These are phyloP conservation scores for Debaryomyces castellii DNA, from an alignment of 805 yeast genomes.

Conservation along the genomic window DNA sequence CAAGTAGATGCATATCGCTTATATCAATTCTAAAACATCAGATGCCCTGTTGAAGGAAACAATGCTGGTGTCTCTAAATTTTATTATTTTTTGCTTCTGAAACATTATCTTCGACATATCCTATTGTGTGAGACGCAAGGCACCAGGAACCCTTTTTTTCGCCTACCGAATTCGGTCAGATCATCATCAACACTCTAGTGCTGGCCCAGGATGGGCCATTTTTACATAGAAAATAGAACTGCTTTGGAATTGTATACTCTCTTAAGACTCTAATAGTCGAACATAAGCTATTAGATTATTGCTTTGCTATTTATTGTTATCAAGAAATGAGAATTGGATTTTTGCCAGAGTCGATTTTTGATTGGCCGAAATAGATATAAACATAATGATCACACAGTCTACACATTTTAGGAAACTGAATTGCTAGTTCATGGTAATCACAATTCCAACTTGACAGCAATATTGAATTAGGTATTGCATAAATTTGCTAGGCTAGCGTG, in stretches of 20 bases:
- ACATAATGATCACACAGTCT: no score
- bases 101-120: not conserved
- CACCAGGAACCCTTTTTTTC: not conserved
- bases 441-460: no score
- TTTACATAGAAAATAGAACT: no score
- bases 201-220: not conserved
- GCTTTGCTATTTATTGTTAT: no score
- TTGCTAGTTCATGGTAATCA: no score
- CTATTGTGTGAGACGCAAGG: not conserved
- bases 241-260: not conserved
- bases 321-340: no score
- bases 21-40: not conserved
- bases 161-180: not conserved
- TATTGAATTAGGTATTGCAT: no score
- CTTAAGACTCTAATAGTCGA: not conserved
- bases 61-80: not conserved
- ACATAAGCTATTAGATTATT: no score
- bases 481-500: no score
- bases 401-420: no score
- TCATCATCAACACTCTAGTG: not conserved
- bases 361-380: no score
- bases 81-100: conserved; percentile 1
- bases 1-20: not conserved
- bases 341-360: no score
- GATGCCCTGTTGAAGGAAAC: not conserved